Conservation (phyloP, 495 filamentous ascomycete species). For the Daldinia concentrica region DNA sequence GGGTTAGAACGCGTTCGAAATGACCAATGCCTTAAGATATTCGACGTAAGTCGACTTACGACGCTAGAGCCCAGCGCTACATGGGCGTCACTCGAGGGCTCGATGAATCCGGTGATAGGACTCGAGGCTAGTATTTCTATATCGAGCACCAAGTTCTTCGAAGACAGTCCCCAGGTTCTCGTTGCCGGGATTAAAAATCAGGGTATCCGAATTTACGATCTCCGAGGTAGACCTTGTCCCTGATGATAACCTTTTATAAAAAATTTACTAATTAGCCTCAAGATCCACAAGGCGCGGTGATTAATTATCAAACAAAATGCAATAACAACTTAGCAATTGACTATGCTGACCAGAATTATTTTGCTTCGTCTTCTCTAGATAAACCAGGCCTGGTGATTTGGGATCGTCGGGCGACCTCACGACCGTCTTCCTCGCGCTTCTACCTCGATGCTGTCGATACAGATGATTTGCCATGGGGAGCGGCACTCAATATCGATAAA, state of each 20-base stretch:
- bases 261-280: constrained; percentile 26
- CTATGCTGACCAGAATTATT: constrained; percentile 90
- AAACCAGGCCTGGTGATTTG: constrained; percentile 82
- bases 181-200: constrained; percentile 86
- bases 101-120: constrained; percentile 70
- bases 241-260: background rate
- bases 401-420: constrained; percentile 78
- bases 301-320: constrained; percentile 77
- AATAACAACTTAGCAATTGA: constrained; percentile 93
- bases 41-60: constrained; percentile 80
- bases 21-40: constrained; percentile 92
- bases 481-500: constrained; percentile 72
- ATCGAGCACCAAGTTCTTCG: constrained; percentile 90
- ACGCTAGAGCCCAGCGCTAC: constrained; percentile 50
- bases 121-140: constrained; percentile 87
- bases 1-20: constrained; percentile 91
- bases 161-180: constrained; percentile 81
- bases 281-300: constrained; percentile 64
- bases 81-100: constrained; percentile 51
- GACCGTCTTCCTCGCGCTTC: constrained; percentile 53
- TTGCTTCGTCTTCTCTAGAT: constrained; percentile 81
- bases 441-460: constrained; percentile 60
- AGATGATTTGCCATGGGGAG: constrained; percentile 62
- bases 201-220: constrained; percentile 87
- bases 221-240: constrained; percentile 70